Evolutionary conservation across 768 basidiomycete species (phyloP), one percentile per base, ranked within the genome.

Genomic region (Lentinula lateritia): DNA sequence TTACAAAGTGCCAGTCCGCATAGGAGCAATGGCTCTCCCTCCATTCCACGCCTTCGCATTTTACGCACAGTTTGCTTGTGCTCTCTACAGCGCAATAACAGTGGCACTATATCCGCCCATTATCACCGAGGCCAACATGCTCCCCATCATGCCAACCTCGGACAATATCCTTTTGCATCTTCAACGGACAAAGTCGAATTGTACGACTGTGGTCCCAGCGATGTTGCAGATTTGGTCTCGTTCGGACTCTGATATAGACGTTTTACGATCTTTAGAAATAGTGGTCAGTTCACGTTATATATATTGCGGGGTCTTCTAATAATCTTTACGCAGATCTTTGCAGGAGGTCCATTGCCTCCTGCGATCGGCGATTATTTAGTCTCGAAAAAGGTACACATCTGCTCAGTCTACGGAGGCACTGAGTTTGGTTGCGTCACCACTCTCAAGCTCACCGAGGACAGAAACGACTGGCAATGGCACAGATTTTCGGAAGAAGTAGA

Each of bases 301-400:
- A 23, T 16, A 10, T 35, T 10, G 5, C 35, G 50, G 10, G 50
- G 28, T n/a, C 28, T 28, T 28, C 28, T 28, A 28, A 3, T 28
- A 28, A 28, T 18, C 55, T 23, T 38, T 2, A 9, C 10, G 6
- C 23, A 59, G 58, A 46, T 59, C 45, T 59, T 34, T 36, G 43
- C 63, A 0, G 79, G 78, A 23, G 78, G 77, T 0, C 69, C 77
- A 0, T 66, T 80, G 3, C 64, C 78, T 1, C 62, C 68, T 3
- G 73, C 70, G 59, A 65, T 74, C 2, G 80, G 78, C 0, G 71
- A 79, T 35, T 61, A 58, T 5, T 61, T 80, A n/a, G 68, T 69
- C 7, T 61, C 62, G 5, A 65, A 72, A 0, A 77, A 80, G 0
- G 74, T 80, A 6, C 69, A 67, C 10, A 43, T 80, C 1, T 36